Evolutionary conservation across 345 rosid species (phyloP).

Genomic region (Salix arbutifolia): DNA sequence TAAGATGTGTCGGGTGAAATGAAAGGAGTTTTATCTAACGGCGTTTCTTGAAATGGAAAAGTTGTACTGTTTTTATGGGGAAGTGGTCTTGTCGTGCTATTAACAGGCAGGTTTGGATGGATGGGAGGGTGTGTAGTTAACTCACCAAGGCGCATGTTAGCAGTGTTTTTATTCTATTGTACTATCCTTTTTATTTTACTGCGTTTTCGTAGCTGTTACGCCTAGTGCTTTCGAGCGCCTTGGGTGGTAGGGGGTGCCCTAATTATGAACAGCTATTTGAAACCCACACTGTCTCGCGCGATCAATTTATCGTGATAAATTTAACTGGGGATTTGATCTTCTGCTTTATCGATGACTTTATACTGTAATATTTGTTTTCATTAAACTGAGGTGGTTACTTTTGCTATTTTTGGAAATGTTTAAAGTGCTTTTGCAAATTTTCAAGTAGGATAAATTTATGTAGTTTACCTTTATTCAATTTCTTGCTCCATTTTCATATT

Average conservation of each 20-base stretch:
- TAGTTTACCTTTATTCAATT: neutral
- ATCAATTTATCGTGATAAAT: neutral
- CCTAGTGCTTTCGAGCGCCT: conserved; percentile 14
- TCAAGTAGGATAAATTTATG: neutral
- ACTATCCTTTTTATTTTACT: neutral
- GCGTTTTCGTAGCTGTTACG: neutral
- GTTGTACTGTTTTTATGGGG: conserved; percentile 60
- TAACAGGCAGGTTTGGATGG: conserved; percentile 66
- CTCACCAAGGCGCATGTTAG: conserved; percentile 9
- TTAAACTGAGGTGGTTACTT: neutral
- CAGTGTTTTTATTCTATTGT: neutral
- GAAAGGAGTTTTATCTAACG: conserved; percentile 35
- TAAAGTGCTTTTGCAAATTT: neutral
- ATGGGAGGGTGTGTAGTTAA: conserved; percentile 7
- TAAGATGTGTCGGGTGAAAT: neutral
- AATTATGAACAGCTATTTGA: neutral
- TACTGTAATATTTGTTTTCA: neutral
- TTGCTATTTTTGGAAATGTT: neutral
- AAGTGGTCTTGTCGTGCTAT: conserved; percentile 68
- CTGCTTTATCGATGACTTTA: neutral
- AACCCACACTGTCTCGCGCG: neutral
- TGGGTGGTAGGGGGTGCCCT: neutral
- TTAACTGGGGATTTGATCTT: neutral
- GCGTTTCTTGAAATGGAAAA: conserved; percentile 42
- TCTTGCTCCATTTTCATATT: neutral